Conservation (phyloP, 495 filamentous ascomycete genomes). For the Podospora sp. region DNA sequence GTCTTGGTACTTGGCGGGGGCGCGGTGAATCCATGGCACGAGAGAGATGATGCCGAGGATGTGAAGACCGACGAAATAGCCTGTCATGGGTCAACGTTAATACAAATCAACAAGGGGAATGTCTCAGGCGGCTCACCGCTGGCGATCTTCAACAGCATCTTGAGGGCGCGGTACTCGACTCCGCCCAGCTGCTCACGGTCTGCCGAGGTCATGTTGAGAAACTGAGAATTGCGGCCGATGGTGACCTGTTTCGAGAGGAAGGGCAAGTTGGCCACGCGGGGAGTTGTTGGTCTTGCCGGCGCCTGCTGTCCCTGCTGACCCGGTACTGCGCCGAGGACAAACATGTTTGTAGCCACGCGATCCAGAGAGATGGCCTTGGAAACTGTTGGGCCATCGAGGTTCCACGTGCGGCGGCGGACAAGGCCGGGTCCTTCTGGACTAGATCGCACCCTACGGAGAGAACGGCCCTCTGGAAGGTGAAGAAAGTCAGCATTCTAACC, state of each 20-base stretch:
- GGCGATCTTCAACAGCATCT: conserved; percentile 74
- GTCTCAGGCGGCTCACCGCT: conserved; percentile 21
- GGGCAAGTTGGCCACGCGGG: conserved; percentile 51
- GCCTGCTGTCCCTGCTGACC: not conserved
- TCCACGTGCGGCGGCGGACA: not conserved
- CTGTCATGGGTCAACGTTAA: conserved; percentile 30
- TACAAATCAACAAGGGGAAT: not conserved
- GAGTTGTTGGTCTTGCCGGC: not conserved
- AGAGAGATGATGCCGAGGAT: conserved; percentile 67
- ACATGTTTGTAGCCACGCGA: not conserved
- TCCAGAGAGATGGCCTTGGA: conserved; percentile 2
- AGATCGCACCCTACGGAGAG: not conserved
- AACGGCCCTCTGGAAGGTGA: conserved; percentile 9
- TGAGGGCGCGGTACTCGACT: conserved; percentile 86
- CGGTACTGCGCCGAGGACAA: not conserved
- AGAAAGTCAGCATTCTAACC: no score
- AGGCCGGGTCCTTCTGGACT: not conserved
- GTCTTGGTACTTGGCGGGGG: conserved; percentile 54
- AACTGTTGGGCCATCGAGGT: not conserved
- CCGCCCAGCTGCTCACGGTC: conserved; percentile 87
- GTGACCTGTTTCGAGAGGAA: conserved; percentile 90
- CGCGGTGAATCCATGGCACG: conserved; percentile 72
- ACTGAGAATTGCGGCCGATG: conserved; percentile 82
- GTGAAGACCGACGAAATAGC: conserved; percentile 75
- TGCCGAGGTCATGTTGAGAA: conserved; percentile 76